phyloP scores from a whole-genome alignment of 2,329 filamentous ascomycete species.

The Phoma sp. region DNA sequence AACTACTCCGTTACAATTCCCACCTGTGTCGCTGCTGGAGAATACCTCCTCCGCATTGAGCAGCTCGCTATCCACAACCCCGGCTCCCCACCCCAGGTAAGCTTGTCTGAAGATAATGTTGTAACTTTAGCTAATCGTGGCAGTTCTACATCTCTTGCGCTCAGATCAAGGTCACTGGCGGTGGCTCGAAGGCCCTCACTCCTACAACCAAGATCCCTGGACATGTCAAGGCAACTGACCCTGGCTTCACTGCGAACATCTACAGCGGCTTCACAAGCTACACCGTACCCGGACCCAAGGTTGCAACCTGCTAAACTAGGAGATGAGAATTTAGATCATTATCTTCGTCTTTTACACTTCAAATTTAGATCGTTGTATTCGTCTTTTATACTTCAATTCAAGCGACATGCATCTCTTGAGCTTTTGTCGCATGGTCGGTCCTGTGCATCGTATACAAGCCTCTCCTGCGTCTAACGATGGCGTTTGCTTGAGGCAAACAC shows the following conservation, averaged over 20 bases:
- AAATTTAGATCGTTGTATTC: too few species aligned
- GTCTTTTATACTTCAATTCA: background rate
- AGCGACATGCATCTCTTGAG: background rate
- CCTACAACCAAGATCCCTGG: constrained; percentile 45
- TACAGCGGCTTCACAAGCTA: constrained; percentile 49
- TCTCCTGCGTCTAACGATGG: background rate
- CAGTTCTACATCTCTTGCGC: constrained; percentile 51
- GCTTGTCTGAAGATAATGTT: background rate
- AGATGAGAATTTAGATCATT: background rate
- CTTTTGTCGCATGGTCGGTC: background rate
- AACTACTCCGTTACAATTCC: constrained; percentile 51
- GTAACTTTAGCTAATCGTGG: constrained; percentile 2
- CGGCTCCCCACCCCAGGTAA: constrained; percentile 22
- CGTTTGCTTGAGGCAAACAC: background rate
- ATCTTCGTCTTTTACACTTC: background rate
- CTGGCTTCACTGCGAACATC: constrained; percentile 49
- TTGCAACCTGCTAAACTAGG: constrained; percentile 42
- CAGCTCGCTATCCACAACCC: constrained; percentile 58
- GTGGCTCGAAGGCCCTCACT: constrained; percentile 32
- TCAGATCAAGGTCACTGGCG: constrained; percentile 55
- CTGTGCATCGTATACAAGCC: background rate
- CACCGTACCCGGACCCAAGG: constrained; percentile 45
- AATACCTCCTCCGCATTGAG: constrained; percentile 58
- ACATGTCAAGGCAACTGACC: constrained; percentile 42
- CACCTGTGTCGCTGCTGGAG: constrained; percentile 49